A percentile compares a stretch with the other conserved stretches of the same genome.
Evolutionary conservation across 1,139 yeast genomes (phyloP).

Genomic region (Yamadazyma spencermartinsiae): DNA sequence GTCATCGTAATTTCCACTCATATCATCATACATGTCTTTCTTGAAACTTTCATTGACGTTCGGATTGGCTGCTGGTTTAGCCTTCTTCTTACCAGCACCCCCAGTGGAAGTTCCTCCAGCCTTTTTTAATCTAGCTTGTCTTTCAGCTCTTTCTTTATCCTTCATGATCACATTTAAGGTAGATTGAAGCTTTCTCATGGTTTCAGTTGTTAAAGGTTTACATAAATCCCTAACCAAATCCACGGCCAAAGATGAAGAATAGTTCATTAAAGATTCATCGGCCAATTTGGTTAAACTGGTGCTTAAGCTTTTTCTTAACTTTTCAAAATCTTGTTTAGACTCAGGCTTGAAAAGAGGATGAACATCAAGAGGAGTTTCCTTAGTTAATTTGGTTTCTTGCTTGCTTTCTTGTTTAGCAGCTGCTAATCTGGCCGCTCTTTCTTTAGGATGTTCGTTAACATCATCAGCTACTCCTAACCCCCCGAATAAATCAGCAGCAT

Average conservation of each 20-base stretch:
- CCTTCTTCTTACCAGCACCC: slow-evolving; percentile 95
- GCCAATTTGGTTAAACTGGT: slow-evolving; percentile 66
- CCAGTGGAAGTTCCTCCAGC: slow-evolving; percentile 87
- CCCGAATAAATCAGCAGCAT: slow-evolving; percentile 91
- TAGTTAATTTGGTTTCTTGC: slow-evolving; percentile 41
- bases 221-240: slow-evolving; percentile 85
- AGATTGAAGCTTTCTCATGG: slow-evolving; percentile 79
- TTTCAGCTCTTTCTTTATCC: slow-evolving; percentile 88
- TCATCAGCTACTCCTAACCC: slow-evolving; percentile 69
- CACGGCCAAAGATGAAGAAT: slow-evolving; percentile 73
- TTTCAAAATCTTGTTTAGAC: slow-evolving; percentile 79
- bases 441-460: slow-evolving; percentile 63
- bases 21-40: slow-evolving; percentile 67
- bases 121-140: slow-evolving; percentile 76
- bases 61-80: slow-evolving; percentile 70
- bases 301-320: slow-evolving; percentile 74
- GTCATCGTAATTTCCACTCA: slow-evolving; percentile 45
- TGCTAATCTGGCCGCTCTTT: slow-evolving; percentile 55
- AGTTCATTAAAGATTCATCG: slow-evolving; percentile 63
- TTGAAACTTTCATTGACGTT: slow-evolving; percentile 77
- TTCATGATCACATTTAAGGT: slow-evolving; percentile 79
- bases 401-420: slow-evolving; percentile 37
- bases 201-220: slow-evolving; percentile 79
- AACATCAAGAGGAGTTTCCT: slow-evolving; percentile 66
- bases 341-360: slow-evolving; percentile 83